phyloP scores from a whole-genome alignment of 2,329 filamentous ascomycete genomes.

The Diaporthe citri region DNA sequence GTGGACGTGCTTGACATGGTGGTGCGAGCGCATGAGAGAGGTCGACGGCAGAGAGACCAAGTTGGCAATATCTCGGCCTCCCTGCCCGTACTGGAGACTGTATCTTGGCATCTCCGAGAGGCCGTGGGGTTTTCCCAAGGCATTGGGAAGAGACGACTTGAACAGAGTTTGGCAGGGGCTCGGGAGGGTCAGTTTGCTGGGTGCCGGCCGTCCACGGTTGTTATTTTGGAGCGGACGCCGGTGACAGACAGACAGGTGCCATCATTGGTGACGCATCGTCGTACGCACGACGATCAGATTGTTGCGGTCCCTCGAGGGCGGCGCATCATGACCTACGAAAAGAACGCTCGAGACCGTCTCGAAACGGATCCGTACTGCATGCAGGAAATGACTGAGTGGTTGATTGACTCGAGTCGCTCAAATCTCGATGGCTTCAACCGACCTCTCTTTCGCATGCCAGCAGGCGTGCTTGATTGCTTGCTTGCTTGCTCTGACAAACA shows the following conservation, averaged over 20 bases:
- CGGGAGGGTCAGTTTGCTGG: background rate
- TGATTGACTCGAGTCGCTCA: slow-evolving; percentile 14
- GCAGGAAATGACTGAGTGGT: slow-evolving; percentile 1
- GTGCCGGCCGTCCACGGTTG: background rate
- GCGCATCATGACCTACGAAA: slow-evolving; percentile 4
- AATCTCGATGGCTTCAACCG: slow-evolving; percentile 23
- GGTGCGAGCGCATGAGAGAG: background rate
- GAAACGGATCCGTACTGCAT: slow-evolving; percentile 18
- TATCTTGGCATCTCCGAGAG: slow-evolving; percentile 6
- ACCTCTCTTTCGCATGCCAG: background rate
- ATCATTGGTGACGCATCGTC: background rate
- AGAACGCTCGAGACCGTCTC: slow-evolving; percentile 1
- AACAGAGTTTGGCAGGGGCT: slow-evolving; percentile 24
- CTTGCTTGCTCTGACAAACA: slow-evolving; percentile 25
- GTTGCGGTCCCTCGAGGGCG: slow-evolving; percentile 4
- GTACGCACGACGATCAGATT: slow-evolving; percentile 15
- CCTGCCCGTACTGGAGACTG: background rate
- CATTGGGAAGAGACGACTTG: background rate
- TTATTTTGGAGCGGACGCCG: background rate
- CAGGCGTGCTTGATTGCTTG: background rate
- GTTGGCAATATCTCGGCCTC: background rate
- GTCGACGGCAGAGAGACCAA: background rate
- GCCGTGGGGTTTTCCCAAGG: slow-evolving; percentile 11
- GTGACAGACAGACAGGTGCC: background rate
- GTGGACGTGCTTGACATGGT: background rate